These are phyloP conservation scores for Fusarium luffae DNA, from an alignment of 2,329 filamentous ascomycete species.

Conservation along the genomic window DNA sequence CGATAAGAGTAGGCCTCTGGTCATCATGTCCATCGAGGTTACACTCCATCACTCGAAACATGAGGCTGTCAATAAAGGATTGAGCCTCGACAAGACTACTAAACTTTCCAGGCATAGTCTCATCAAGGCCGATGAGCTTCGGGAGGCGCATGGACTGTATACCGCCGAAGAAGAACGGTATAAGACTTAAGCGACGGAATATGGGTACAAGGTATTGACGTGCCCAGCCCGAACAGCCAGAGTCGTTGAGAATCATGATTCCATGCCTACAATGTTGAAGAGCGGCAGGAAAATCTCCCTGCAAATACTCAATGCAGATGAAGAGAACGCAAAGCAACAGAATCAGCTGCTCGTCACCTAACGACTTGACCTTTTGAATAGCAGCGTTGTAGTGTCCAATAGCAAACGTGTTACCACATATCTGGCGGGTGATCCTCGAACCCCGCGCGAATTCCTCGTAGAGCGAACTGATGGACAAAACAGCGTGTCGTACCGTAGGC, in stretches of 20 bases:
- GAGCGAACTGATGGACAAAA: conserved; percentile 27
- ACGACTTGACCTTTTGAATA: conserved; percentile 12
- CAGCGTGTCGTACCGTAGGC: conserved; percentile 21
- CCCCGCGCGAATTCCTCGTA: conserved; percentile 20
- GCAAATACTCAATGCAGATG: conserved; percentile 26
- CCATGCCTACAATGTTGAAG: conserved; percentile 20
- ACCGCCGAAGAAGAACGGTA: conserved; percentile 13
- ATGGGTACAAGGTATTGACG: conserved; percentile 14
- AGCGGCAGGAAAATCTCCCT: conserved; percentile 14
- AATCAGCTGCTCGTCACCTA: conserved; percentile 6
- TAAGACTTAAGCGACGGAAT: conserved; percentile 21
- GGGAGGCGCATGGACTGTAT: background rate
- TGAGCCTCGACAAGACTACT: background rate
- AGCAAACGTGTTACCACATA: conserved; percentile 17
- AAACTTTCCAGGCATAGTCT: background rate
- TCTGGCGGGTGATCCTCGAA: conserved; percentile 2
- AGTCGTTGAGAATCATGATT: conserved; percentile 1
- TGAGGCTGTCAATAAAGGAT: background rate
- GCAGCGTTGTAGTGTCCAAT: conserved; percentile 23
- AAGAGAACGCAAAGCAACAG: conserved; percentile 28
- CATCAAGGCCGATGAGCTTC: background rate
- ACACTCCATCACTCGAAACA: background rate
- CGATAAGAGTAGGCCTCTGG: background rate
- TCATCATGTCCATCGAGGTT: background rate
- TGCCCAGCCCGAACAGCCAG: background rate